Base-by-base conservation (phyloP, 176 grass and related monocot genomes). In the Juncus inflexus region DNA sequence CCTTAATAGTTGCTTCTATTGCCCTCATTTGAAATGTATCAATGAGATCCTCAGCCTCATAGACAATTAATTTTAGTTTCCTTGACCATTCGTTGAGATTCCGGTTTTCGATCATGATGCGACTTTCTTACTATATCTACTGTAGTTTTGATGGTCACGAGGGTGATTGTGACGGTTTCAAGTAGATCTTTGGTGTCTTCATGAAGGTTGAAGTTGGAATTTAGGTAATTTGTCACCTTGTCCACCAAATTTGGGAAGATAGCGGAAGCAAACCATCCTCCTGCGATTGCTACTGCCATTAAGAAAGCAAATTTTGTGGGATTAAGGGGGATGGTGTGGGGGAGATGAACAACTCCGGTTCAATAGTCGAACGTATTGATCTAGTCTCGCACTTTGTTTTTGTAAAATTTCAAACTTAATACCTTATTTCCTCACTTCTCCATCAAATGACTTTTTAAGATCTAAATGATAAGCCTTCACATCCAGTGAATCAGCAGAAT, bases 181-280 rank as follows among this genome's bases (percentile, higher is more conserved):
- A 56, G 53, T 15, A n/a, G 7, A 12, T 56, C 53, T 15, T 56
- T 9, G 53, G 53, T 56, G 5, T 15, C 53, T 64, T 64, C 42
- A 5, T 7, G 0, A 8, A 64, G 42, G 5, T 64, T 7, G 15
- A 14, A 64, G 42, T 64, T 64, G 42, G 10, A 38, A 15, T 2
- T 15, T 11, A 64, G 39, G 42, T 64, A 64, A 12, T 64, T 42
- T 1, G 39, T 5, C 7, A 41, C 37, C 42, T 64, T 64, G 5
- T 64, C 62, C 9, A 45, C 7, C 9, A 64, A 38, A 45, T 14
- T 45, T 45, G 11, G 10, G 62, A 64, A 41, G 37, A 64, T 13
- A 3, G 62, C 38, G 3, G 62, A 64, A 14, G 10, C 62, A 64
- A 64, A n/a, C 62, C 62, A 64, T 64, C 37, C 62, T 2, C 62